Evolutionary conservation across 805 yeast genomes (phyloP), one percentile per base, ranked within the genome.

Genomic region (Schwanniomyces pseudopolymorphus): DNA sequence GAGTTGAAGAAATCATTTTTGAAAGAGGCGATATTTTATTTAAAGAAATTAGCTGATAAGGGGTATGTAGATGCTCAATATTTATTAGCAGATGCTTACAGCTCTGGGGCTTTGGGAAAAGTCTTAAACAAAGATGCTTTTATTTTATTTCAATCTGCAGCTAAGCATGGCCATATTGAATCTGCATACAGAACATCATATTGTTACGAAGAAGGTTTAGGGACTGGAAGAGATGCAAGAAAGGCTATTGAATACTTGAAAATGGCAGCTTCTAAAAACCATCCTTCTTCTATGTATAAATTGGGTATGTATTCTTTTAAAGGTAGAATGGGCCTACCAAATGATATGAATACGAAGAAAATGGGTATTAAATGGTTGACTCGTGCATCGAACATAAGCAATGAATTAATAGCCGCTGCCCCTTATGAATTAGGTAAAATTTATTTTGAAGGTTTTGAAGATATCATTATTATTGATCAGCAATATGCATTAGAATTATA

Each of bases 241-340:
- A 85, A 89, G 57, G 90, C 95, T 1, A 71, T 89, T 6, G 95
- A 89, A 55, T 89, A 84, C 61, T 70, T 89, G 48, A 85, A 86
- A 60, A 83, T 83, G 59, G 96, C 98, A 0, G 96, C 98, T 0
- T 78, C 90, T 26, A 85, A 87, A 61, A 89, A 88, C 59, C 99
- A 92, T 64, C 90, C 97, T 0, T 91, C 96, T n/a, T 97, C 98
- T 4, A 89, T 92, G 96, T 87, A 85, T 70, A 88, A 91, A 62
- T 73, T 90, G 52, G 99, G 98, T 3, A 75, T 89, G 37, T 89
- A 91, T 56, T 85, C 89, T 33, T 94, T 86, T 66, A 81, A 89
- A 59, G 83, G 88, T 4, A 76, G 85, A 49, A 84, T 92, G 92
- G 97, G 98, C 0, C 63, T 92, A 27, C 72, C 85, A 1, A 75